These are phyloP conservation scores for Boletus eberwhitei DNA, from an alignment of 768 basidiomycete genomes.

Conservation along the genomic window DNA sequence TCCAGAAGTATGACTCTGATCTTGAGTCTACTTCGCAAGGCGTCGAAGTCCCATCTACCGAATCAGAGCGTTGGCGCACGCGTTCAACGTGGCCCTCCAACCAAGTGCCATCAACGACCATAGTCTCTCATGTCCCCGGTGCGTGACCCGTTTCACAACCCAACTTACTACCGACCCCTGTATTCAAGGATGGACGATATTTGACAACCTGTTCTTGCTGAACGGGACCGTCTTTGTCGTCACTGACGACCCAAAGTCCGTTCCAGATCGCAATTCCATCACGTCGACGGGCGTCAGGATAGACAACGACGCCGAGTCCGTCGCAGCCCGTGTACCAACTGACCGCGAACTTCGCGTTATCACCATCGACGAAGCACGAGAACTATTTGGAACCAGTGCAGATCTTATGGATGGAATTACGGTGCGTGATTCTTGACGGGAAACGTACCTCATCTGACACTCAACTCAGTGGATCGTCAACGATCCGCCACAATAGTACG, in stretches of 20 bases:
- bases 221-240: conserved; percentile 85
- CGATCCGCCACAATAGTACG: conserved; percentile 83
- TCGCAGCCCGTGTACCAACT: conserved; percentile 62
- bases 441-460: conserved; percentile 2
- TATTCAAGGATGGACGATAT: conserved; percentile 79
- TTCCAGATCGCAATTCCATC: conserved; percentile 68
- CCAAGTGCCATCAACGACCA: conserved; percentile 53
- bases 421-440: conserved; percentile 35
- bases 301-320: conserved; percentile 51
- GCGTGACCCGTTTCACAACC: neutral
- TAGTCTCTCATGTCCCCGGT: conserved; percentile 79
- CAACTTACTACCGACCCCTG: neutral
- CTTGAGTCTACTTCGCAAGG: conserved; percentile 1
- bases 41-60: conserved; percentile 4
- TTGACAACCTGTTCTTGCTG: conserved; percentile 76
- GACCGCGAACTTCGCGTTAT: conserved; percentile 80
- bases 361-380: conserved; percentile 59
- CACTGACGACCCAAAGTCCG: conserved; percentile 58
- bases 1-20: neutral
- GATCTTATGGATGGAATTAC: conserved; percentile 75
- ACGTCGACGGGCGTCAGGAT: conserved; percentile 68
- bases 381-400: conserved; percentile 70
- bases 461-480: conserved; percentile 66
- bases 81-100: conserved; percentile 39
- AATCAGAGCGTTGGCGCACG: conserved; percentile 29